Base-by-base conservation (phyloP, 345 rosid species). In the Limnanthes douglasii region DNA sequence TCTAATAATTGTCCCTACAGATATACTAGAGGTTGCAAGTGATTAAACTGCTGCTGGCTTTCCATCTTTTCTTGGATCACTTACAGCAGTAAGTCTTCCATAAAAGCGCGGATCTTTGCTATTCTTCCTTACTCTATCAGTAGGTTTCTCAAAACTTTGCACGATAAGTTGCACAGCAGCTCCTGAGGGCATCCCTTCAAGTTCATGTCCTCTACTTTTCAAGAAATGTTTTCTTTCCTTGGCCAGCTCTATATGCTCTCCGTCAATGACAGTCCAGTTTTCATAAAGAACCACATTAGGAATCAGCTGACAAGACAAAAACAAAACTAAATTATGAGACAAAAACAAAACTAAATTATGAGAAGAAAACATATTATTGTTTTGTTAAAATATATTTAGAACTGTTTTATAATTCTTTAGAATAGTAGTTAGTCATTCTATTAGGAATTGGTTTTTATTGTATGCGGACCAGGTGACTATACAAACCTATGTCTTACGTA, bases 31-130 rank as follows among this genome's bases (percentile, higher is more conserved):
- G 35, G 4, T 31, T 31, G 4, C 16, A 3, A 11, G 3, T 36
- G 38, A 34, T 80, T 61, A 83, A 21, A 62, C 68, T 0, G 82
- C 84, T 18, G 98, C 98, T 35, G 95, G 95, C 45, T 56, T 68
- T 28, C 95, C 95, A 50, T 77, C 76, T 43, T 90, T 90, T 53
- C 94, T 56, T 4, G 92, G 98, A 46, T 90, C 95, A 41, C 94
- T 62, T 9, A 84, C 98, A 10, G 76, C 95, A 5, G 82, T 75
- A 12, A 84, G 70, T 16, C 25, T 57, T 29, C 98, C 95, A 11
- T 37, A 74, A n/a, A n/a, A n/a, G 20, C 49, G 34, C n/a, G 23
- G 38, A 20, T 59, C 46, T 42, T 56, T 57, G 3, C 61, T 56
- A 7, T 20, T 6, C 48, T 55, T 72, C 32, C 72, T 55, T 10